Conservation (phyloP, 257 asterid genomes). For the Paraleonurus japonicus region DNA sequence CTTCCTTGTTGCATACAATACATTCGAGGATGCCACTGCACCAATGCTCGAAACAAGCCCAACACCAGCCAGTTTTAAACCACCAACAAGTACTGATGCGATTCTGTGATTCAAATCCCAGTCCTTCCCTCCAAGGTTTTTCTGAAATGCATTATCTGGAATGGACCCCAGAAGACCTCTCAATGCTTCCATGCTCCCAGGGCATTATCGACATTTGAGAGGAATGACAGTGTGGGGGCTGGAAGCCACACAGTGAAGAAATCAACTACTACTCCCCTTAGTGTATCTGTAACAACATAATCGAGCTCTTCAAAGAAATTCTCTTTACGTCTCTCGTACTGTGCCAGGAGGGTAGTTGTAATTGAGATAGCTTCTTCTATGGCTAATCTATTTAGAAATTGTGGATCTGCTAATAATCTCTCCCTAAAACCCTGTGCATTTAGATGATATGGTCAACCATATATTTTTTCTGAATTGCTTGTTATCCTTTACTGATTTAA, state of each 20-base stretch:
- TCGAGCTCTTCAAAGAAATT: constrained; percentile 84
- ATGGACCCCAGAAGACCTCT: constrained; percentile 88
- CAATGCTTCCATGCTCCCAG: constrained; percentile 65
- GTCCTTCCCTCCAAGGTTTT: constrained; percentile 66
- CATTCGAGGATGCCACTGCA: constrained; percentile 89
- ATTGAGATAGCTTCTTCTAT: constrained; percentile 94
- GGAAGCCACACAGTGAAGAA: constrained; percentile 99
- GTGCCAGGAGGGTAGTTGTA: constrained; percentile 89
- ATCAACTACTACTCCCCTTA: constrained; percentile 84
- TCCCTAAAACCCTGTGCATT: constrained; percentile 88
- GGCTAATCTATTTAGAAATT: constrained; percentile 81
- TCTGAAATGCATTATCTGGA: constrained; percentile 96
- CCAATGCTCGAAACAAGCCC: constrained; percentile 94
- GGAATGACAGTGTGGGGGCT: constrained; percentile 88
- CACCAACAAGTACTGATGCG: constrained; percentile 84
- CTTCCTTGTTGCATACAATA: constrained; percentile 48
- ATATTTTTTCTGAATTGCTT: background rate
- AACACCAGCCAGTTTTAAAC: constrained; percentile 85
- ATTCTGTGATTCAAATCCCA: constrained; percentile 85
- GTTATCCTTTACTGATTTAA: background rate
- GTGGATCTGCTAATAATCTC: constrained; percentile 92
- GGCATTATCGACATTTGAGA: constrained; percentile 42
- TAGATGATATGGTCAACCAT: constrained; percentile 15
- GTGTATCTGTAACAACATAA: constrained; percentile 77
- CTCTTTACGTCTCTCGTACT: constrained; percentile 83